These are phyloP conservation scores for Plasmodium malariae DNA, from an alignment of 169 alveolate genomes.

Conservation along the genomic window DNA sequence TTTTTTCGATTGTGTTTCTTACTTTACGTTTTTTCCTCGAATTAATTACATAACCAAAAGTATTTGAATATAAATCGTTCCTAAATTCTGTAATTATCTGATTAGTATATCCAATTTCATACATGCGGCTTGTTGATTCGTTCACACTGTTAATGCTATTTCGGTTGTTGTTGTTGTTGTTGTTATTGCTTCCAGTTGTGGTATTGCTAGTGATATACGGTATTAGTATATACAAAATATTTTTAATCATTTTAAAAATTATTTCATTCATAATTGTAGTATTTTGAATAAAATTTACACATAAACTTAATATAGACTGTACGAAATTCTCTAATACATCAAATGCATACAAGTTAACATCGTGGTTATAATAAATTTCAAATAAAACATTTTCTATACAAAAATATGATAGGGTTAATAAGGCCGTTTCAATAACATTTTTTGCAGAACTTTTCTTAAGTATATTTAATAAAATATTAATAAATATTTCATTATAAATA, in stretches of 20 bases:
- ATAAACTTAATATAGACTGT: conserved; percentile 27
- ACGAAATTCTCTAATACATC: conserved; percentile 59
- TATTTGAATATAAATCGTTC: conserved; percentile 40
- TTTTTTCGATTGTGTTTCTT: not conserved
- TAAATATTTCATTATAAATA: conserved; percentile 70
- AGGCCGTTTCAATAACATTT: conserved; percentile 65
- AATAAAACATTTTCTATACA: conserved; percentile 64
- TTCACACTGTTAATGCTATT: not conserved
- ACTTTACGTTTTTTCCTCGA: not conserved
- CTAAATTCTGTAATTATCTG: conserved; percentile 52
- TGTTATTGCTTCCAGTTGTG: not conserved
- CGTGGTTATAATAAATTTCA: conserved; percentile 67
- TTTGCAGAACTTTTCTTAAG: conserved; percentile 35
- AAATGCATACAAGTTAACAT: conserved; percentile 71
- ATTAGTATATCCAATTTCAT: conserved; percentile 44
- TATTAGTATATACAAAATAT: conserved; percentile 31
- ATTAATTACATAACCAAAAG: conserved; percentile 35
- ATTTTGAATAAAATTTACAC: conserved; percentile 57
- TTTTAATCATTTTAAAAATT: conserved; percentile 58
- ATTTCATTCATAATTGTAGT: conserved; percentile 63
- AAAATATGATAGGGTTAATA: conserved; percentile 60
- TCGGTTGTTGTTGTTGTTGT: not conserved
- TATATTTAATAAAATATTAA: conserved; percentile 55
- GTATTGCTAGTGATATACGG: conserved; percentile 15
- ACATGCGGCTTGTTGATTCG: not conserved